Evolutionary conservation across 768 basidiomycete genomes (phyloP), one percentile per base, ranked within the genome.

Genomic region (Russula lepida): DNA sequence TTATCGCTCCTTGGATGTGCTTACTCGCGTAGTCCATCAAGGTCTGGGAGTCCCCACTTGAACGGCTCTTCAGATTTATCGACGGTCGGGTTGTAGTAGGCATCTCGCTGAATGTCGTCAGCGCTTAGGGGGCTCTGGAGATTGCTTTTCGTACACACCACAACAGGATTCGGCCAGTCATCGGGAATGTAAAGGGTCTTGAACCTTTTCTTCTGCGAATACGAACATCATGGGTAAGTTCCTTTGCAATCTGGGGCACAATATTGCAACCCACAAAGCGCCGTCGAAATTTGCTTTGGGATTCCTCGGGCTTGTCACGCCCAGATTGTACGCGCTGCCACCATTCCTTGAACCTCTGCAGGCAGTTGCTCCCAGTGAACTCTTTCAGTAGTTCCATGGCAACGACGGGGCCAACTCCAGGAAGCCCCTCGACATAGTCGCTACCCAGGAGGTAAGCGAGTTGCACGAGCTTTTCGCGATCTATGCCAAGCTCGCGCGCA

Each of bases 41-140:
- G 82, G 70, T 98, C 97, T n/a, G 95, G 92, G 64, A 94, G 76
- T 4, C 92, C 94, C 95, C 95, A 99, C 68, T 92, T 91, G 72
- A 99, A 98, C 0, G 89, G 86, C 64, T 98, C 95, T 58, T 93
- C 86, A 0, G 93, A 95, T 41, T 84, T 82, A 70, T 98, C 94
- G 7, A 95, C 89, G 0, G 86, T 82, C 0, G 95, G 95, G 69
- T 93, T 84, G 69, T 89, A 89, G 72, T 99, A 99, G 9, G 92
- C 95, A 61, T 95, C 92, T 60, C 89, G 78, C 93, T 97, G 69
- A 4, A 27, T 3, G 25, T 12, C 30, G 47, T 55, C 21, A 53
- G 23, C 19, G 1, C 13, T 41, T 30, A 35, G 15, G 21, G 37
- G 8, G 8, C 28, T 1, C 17, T 44, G 7, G 8, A 46, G 32